These are phyloP conservation scores for Boletus reticulatus DNA, from an alignment of 768 basidiomycete species.

Conservation along the genomic window DNA sequence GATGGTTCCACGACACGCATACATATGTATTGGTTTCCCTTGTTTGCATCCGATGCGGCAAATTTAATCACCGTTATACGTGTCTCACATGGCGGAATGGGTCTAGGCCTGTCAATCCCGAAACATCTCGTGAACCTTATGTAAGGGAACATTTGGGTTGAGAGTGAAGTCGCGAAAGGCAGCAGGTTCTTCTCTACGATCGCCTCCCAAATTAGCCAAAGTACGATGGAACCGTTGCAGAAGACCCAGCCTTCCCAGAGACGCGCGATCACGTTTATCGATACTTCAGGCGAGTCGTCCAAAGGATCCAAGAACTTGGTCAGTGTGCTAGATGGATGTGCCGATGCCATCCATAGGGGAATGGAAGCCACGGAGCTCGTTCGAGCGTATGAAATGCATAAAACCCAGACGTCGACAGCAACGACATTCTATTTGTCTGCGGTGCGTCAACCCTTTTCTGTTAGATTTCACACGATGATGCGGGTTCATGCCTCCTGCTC, in stretches of 20 bases:
- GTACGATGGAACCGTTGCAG: slow-evolving; percentile 65
- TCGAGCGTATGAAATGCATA: slow-evolving; percentile 76
- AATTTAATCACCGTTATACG: slow-evolving; percentile 15
- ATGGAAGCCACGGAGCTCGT: slow-evolving; percentile 97
- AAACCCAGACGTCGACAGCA: too few species aligned
- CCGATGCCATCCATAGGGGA: slow-evolving; percentile 99
- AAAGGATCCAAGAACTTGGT: slow-evolving; percentile 75
- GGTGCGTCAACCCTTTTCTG: too few species aligned
- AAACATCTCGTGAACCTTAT: slow-evolving; percentile 96
- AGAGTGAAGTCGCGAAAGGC: slow-evolving; percentile 89
- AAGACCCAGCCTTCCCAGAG: slow-evolving; percentile 88
- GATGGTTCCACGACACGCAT: slow-evolving; percentile 97
- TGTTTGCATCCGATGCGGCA: slow-evolving; percentile 5
- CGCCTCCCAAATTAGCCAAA: slow-evolving; percentile 77
- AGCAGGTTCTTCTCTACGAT: slow-evolving; percentile 98
- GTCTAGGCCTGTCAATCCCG: slow-evolving; percentile 94
- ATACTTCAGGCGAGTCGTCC: slow-evolving; percentile 81
- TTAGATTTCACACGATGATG: too few species aligned
- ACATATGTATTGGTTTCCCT: slow-evolving; percentile 42
- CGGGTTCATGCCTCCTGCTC: too few species aligned
- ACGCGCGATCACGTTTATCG: slow-evolving; percentile 88
- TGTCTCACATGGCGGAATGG: slow-evolving; percentile 75
- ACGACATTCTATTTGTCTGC: too few species aligned
- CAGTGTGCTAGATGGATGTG: slow-evolving; percentile 80
- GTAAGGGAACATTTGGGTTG: slow-evolving; percentile 99